phyloP scores from a whole-genome alignment of 1,284 basidiomycete genomes.

The Cutaneotrichosporon spelunceum region DNA sequence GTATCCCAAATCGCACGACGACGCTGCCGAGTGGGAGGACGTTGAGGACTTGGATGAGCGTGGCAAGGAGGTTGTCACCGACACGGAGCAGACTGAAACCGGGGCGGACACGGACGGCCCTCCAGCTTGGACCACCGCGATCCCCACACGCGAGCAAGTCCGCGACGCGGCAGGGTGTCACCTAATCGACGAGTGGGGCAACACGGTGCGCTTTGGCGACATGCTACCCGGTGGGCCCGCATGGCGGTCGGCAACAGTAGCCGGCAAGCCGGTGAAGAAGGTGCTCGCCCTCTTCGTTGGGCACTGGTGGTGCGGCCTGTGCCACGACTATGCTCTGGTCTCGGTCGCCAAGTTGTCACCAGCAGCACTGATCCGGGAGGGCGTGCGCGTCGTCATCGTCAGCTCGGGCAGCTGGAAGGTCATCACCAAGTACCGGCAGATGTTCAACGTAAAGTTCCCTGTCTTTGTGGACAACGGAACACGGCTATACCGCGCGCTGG shows the following conservation, averaged over 20 bases:
- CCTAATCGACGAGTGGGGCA: conserved; percentile 9
- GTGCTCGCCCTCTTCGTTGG: conserved; percentile 49
- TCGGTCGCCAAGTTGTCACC: conserved; percentile 43
- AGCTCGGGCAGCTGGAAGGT: conserved; percentile 48
- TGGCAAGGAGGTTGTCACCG: neutral
- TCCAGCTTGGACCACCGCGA: neutral
- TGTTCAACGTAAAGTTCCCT: conserved; percentile 49
- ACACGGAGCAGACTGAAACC: neutral
- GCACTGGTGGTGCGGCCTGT: conserved; percentile 51
- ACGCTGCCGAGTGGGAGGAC: conserved; percentile 8
- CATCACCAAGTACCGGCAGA: conserved; percentile 45
- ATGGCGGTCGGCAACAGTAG: neutral
- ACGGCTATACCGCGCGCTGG: conserved; percentile 44
- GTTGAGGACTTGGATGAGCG: neutral
- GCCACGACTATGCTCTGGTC: conserved; percentile 49
- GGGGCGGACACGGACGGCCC: neutral
- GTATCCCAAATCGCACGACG: neutral
- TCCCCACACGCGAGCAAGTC: neutral
- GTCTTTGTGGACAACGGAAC: conserved; percentile 47
- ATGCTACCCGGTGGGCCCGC: conserved; percentile 4
- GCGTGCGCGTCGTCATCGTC: conserved; percentile 45
- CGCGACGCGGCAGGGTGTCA: conserved; percentile 1
- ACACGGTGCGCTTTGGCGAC: neutral
- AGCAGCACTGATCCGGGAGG: conserved; percentile 35
- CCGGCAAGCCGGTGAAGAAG: neutral